These are phyloP conservation scores for Hypoxylon sp. DNA, from an alignment of 2,329 filamentous ascomycete species.

Conservation along the genomic window DNA sequence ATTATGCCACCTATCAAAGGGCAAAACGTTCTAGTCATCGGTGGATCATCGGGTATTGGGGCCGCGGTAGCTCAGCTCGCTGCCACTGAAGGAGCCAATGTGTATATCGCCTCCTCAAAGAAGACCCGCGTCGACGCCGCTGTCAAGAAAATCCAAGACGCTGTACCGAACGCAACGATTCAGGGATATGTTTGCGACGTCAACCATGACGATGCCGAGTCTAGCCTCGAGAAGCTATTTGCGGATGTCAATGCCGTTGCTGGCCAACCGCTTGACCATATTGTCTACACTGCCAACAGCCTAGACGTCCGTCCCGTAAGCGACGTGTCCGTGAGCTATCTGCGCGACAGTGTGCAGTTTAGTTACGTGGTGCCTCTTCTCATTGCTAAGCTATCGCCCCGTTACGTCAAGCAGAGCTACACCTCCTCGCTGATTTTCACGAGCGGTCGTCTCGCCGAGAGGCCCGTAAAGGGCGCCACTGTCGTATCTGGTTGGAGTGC, in stretches of 20 bases:
- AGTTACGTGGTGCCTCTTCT: slow-evolving; percentile 66
- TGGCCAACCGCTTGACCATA: slow-evolving; percentile 63
- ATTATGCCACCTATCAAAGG: slow-evolving; percentile 47
- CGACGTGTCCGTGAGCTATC: slow-evolving; percentile 57
- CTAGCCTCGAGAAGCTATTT: slow-evolving; percentile 62
- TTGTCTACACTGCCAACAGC: slow-evolving; percentile 70
- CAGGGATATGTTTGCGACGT: slow-evolving; percentile 64
- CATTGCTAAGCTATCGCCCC: slow-evolving; percentile 63
- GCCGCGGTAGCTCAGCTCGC: slow-evolving; percentile 70
- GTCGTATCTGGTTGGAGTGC: slow-evolving; percentile 63
- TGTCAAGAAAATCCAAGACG: slow-evolving; percentile 58
- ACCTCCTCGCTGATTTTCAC: slow-evolving; percentile 68
- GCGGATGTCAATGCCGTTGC: slow-evolving; percentile 49
- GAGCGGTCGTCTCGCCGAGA: slow-evolving; percentile 64
- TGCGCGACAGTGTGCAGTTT: slow-evolving; percentile 61
- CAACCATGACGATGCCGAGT: slow-evolving; percentile 60
- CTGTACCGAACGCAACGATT: slow-evolving; percentile 54
- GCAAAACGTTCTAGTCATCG: slow-evolving; percentile 68
- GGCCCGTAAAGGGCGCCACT: slow-evolving; percentile 65
- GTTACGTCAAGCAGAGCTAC: slow-evolving; percentile 58
- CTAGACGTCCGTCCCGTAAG: slow-evolving; percentile 55
- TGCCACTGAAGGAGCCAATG: slow-evolving; percentile 66
- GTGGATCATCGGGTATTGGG: slow-evolving; percentile 74
- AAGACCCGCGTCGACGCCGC: slow-evolving; percentile 62
- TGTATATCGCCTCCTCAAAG: slow-evolving; percentile 72